phyloP scores from a whole-genome alignment of 2,329 filamentous ascomycete species.

The Aureobasidium melanogenum region DNA sequence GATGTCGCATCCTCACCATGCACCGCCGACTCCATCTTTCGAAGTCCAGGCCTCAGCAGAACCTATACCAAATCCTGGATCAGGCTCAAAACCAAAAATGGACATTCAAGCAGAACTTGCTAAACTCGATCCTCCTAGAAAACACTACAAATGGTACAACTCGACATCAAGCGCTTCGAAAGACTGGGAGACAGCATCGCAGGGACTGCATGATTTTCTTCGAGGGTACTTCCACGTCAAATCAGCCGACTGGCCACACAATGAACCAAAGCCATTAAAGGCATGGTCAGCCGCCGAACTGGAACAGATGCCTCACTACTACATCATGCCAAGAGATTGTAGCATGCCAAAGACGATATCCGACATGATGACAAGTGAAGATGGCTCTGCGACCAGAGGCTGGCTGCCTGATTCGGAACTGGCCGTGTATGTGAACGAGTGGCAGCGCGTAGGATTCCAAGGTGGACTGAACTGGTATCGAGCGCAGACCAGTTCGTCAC shows the following conservation, averaged over 20 bases:
- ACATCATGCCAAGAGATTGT: conserved; percentile 52
- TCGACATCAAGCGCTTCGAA: conserved; percentile 38
- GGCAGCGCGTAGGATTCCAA: conserved; percentile 54
- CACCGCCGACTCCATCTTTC: conserved; percentile 41
- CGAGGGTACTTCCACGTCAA: conserved; percentile 63
- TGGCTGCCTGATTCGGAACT: conserved; percentile 55
- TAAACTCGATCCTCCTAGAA: conserved; percentile 46
- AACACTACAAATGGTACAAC: conserved; percentile 64
- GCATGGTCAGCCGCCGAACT: conserved; percentile 51
- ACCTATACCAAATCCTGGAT: neutral
- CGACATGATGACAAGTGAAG: conserved; percentile 45
- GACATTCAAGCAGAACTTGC: conserved; percentile 51
- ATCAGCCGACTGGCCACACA: conserved; percentile 47
- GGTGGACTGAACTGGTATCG: conserved; percentile 61
- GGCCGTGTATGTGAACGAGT: conserved; percentile 52
- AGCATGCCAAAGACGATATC: conserved; percentile 53
- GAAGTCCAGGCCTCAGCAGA: conserved; percentile 28
- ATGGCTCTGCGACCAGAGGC: conserved; percentile 33
- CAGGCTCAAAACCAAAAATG: conserved; percentile 9
- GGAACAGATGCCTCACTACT: conserved; percentile 56
- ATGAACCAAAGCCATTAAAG: conserved; percentile 42
- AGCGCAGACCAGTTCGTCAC: conserved; percentile 41
- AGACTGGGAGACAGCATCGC: conserved; percentile 40
- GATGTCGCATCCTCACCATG: conserved; percentile 58
- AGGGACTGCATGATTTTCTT: conserved; percentile 51